Base-by-base conservation (phyloP, 371 early-diverging fungal genomes). In the Mucor plumbeus region DNA sequence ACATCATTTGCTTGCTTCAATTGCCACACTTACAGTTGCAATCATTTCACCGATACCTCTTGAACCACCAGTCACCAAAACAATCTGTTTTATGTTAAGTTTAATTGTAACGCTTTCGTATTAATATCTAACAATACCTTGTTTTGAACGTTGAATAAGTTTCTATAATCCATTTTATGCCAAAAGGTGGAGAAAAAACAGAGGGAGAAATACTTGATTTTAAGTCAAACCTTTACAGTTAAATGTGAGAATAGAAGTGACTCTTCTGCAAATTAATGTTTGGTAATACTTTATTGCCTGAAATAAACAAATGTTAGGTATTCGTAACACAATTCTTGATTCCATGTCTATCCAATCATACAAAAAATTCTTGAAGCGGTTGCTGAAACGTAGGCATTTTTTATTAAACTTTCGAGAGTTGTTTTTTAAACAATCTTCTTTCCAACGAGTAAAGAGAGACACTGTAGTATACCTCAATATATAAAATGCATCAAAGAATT, bases 31-130 rank as follows among this genome's bases (percentile, higher is more conserved):
- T 68, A 74, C 74, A 33, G 79, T 75, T 33, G 86, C 82, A 40
- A 90, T 83, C 87, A 88, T 85, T 64, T 82, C 74, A 31, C 90
- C 91, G 59, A 86, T 78, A 35, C 90, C 91, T 53, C 88, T 77
- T 38, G 90, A 87, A 41, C 95, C 95, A 50, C 95, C 95, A 33
- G 94, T 95, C 13, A 95, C 88, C 35, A 95, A 79, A n/a, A 91
- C 95, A 15, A 94, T 81, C 94, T 53, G 26, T n/a, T 39, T 33
- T 59, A 48, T 39, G 17, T 26, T 3, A 26, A 26, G 3, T 26
- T 26, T 26, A 26, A 26, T 3, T 26, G 26, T 1, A 26, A 26
- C 1, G 26, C 26, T 26, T 26, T 26, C 26, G 26, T 26, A 26
- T 26, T 26, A 26, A 26, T 26, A 26, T 26, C 26, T 13, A 5